phyloP scores from a whole-genome alignment of 768 basidiomycete genomes.

The Agaricus sinodeliciosus region DNA sequence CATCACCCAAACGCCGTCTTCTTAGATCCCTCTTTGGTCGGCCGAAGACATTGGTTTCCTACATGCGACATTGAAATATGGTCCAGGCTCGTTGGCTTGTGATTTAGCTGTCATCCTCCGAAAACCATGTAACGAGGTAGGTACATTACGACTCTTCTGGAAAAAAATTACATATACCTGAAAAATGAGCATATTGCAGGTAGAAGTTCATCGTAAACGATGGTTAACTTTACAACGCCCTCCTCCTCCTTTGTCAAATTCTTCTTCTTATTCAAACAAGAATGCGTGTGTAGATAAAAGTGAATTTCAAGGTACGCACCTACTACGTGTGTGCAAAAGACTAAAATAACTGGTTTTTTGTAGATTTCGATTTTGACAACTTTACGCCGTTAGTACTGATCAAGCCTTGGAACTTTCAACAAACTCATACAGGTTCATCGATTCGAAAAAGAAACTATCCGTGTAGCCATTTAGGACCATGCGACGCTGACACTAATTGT shows the following conservation, averaged over 20 bases:
- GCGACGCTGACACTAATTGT: conserved; percentile 31
- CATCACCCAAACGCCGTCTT: conserved; percentile 4
- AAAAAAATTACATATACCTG: conserved; percentile 15
- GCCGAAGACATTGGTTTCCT: conserved; percentile 22
- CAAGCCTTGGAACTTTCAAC: neutral
- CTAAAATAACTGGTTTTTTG: too few species aligned
- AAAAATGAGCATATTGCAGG: conserved; percentile 13
- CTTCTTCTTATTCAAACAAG: neutral
- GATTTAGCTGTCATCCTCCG: conserved; percentile 41
- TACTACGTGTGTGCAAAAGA: too few species aligned
- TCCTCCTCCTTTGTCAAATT: neutral
- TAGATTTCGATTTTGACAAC: conserved; percentile 3
- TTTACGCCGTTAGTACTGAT: conserved; percentile 10
- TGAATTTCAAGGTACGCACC: conserved; percentile 6
- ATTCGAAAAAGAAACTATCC: conserved; percentile 28
- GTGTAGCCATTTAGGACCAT: conserved; percentile 44
- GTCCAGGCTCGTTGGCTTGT: conserved; percentile 43
- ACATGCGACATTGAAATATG: conserved; percentile 29
- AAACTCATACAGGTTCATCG: too few species aligned
- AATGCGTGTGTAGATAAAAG: neutral
- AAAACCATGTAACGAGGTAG: conserved; percentile 42
- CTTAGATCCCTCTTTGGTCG: conserved; percentile 15
- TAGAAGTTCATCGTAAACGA: conserved; percentile 17
- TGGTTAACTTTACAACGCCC: conserved; percentile 2
- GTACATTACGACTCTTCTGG: conserved; percentile 11